phyloP scores from a whole-genome alignment of 306 rosid genomes.

The Alnus glutinosa region DNA sequence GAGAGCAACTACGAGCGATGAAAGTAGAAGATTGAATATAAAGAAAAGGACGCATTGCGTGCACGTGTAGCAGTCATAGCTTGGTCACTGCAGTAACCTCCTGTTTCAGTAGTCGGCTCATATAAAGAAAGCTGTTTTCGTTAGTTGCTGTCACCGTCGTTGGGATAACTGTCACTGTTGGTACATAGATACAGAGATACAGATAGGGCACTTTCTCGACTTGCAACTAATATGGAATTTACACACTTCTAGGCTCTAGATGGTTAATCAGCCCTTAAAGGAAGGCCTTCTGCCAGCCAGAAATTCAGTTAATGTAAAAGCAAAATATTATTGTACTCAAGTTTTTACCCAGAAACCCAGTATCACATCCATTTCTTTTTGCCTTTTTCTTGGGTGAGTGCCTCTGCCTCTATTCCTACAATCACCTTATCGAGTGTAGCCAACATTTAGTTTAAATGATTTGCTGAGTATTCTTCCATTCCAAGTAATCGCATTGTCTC shows the following conservation, averaged over 20 bases:
- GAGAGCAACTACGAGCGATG: too few relatives aligned
- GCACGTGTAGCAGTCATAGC: too few relatives aligned
- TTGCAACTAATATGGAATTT: background rate
- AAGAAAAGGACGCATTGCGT: too few relatives aligned
- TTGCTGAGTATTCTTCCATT: background rate
- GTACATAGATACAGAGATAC: too few relatives aligned
- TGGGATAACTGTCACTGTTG: too few relatives aligned
- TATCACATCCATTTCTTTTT: background rate
- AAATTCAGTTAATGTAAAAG: background rate
- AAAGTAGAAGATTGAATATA: too few relatives aligned
- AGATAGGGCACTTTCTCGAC: too few relatives aligned
- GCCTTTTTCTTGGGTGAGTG: background rate
- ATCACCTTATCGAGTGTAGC: background rate
- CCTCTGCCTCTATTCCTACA: background rate
- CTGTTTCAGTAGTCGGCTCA: too few relatives aligned
- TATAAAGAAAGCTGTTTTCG: too few relatives aligned
- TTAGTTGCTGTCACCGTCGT: too few relatives aligned
- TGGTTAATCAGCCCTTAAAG: background rate
- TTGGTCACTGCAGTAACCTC: too few relatives aligned
- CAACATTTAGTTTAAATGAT: background rate
- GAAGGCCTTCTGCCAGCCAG: background rate
- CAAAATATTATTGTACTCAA: too few relatives aligned
- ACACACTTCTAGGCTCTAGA: background rate
- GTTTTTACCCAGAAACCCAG: background rate
- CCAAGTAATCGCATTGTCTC: background rate